Conservation (phyloP, 176 grass and related monocot genomes). For the Juncus inflexus region DNA sequence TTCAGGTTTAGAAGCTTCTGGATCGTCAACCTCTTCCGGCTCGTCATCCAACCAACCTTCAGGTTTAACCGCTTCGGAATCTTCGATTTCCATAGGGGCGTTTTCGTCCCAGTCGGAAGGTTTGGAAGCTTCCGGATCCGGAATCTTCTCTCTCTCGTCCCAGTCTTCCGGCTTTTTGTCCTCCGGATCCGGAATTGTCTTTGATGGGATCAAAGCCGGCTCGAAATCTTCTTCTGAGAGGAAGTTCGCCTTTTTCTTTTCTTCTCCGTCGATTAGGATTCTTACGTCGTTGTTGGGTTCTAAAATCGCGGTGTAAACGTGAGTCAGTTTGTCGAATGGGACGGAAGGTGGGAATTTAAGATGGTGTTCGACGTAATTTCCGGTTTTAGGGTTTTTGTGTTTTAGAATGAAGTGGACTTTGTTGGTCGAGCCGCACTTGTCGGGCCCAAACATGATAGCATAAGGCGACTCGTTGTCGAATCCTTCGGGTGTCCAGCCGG, state of each 20-base stretch:
- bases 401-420: slow-evolving; percentile 97
- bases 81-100: slow-evolving; percentile 85
- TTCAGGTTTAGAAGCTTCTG: slow-evolving; percentile 78
- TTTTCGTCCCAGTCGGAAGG: slow-evolving; percentile 97
- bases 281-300: slow-evolving; percentile 79
- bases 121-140: slow-evolving; percentile 68
- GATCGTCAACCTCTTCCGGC: slow-evolving; percentile 90
- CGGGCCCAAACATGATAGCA: slow-evolving; percentile 97
- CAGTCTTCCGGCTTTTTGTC: slow-evolving; percentile 99
- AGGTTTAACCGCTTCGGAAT: slow-evolving; percentile 81
- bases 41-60: slow-evolving; percentile 97
- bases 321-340: slow-evolving; percentile 82
- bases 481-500: slow-evolving; percentile 61
- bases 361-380: slow-evolving; percentile 88
- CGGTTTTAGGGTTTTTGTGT: slow-evolving; percentile 94
- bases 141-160: slow-evolving; percentile 90
- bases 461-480: slow-evolving; percentile 98
- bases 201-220: slow-evolving; percentile 71
- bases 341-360: slow-evolving; percentile 88
- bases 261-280: slow-evolving; percentile 87
- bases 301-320: slow-evolving; percentile 91
- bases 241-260: slow-evolving; percentile 79
- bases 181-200: slow-evolving; percentile 92
- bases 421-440: slow-evolving; percentile 96
- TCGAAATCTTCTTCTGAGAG: slow-evolving; percentile 86